A percentile compares a stretch with the other conserved stretches of the same genome.
phyloP scores from a whole-genome alignment of 2,329 filamentous ascomycete genomes.

The Ceratocystis albifundus region DNA sequence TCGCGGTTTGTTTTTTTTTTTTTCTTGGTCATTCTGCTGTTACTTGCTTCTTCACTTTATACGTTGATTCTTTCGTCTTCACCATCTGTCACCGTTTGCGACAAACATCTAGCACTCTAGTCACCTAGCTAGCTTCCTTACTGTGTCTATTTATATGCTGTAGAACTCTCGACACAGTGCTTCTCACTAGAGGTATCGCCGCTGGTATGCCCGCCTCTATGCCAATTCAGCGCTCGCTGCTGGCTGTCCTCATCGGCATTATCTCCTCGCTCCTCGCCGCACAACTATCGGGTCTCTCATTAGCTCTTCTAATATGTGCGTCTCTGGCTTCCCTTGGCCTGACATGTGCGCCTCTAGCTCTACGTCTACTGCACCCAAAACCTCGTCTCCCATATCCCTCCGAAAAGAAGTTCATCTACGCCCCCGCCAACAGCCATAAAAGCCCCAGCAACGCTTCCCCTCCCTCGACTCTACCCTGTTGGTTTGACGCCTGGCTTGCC shows the following conservation, averaged over 20 bases:
- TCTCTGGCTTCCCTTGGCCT: conserved; percentile 14
- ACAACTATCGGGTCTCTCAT: conserved; percentile 6
- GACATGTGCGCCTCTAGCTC: conserved; percentile 33
- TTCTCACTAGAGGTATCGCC: background rate
- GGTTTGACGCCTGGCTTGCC: conserved; percentile 66
- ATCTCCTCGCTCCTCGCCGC: conserved; percentile 2
- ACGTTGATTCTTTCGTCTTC: background rate
- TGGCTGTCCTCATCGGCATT: background rate
- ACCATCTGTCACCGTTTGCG: background rate
- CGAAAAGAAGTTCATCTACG: conserved; percentile 77
- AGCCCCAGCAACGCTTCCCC: background rate
- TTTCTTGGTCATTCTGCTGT: background rate
- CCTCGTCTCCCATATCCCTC: conserved; percentile 62
- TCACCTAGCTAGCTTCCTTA: background rate
- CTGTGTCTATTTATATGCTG: too few relatives aligned
- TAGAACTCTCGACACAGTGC: background rate
- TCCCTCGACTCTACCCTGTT: conserved; percentile 58
- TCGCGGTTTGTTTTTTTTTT: background rate
- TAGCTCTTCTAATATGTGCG: conserved; percentile 16
- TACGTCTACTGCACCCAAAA: conserved; percentile 66
- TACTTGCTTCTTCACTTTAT: background rate
- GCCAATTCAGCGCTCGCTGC: background rate
- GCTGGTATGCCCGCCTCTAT: background rate
- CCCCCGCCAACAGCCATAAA: conserved; percentile 42
- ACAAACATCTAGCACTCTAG: background rate